Evolutionary conservation across 345 rosid genomes (phyloP).

Genomic region (Eucalyptus viminalis): DNA sequence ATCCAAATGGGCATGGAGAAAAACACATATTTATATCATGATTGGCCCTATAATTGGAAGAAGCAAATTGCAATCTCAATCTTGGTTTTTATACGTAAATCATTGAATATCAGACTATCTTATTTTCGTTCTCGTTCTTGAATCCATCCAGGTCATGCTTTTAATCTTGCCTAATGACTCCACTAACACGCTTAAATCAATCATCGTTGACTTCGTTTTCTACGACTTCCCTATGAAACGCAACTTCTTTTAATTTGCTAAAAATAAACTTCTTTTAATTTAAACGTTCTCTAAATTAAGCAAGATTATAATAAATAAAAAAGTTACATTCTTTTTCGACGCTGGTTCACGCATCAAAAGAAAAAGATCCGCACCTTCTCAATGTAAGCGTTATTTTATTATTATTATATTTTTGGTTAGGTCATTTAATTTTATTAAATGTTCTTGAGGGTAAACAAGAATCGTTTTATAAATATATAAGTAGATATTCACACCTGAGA

Average conservation of each 20-base stretch:
- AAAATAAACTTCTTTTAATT: not conserved
- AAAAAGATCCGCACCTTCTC: not conserved
- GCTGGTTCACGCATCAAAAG: not conserved
- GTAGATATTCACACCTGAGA: not conserved
- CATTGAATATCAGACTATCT: not conserved
- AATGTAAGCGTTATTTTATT: not conserved
- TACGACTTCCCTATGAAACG: not conserved
- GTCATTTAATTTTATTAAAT: not conserved
- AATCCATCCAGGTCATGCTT: not conserved
- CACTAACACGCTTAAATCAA: not conserved
- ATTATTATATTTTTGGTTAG: not conserved
- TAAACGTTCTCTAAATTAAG: not conserved
- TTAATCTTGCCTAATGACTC: not conserved
- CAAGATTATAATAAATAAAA: not conserved
- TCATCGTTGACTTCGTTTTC: not conserved
- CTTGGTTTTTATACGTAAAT: not conserved
- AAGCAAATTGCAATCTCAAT: not conserved
- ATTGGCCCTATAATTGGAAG: not conserved
- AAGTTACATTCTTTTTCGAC: too few relatives aligned
- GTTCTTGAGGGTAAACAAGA: not conserved
- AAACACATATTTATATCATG: not conserved
- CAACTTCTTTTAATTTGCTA: not conserved
- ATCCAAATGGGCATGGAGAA: not conserved
- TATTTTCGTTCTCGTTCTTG: not conserved
- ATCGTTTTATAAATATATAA: not conserved